Percentiles rank a stretch among this genome's conserved stretches.
Conservation (phyloP, 169 alveolate genomes). For the Eimeria maxima region DNA sequence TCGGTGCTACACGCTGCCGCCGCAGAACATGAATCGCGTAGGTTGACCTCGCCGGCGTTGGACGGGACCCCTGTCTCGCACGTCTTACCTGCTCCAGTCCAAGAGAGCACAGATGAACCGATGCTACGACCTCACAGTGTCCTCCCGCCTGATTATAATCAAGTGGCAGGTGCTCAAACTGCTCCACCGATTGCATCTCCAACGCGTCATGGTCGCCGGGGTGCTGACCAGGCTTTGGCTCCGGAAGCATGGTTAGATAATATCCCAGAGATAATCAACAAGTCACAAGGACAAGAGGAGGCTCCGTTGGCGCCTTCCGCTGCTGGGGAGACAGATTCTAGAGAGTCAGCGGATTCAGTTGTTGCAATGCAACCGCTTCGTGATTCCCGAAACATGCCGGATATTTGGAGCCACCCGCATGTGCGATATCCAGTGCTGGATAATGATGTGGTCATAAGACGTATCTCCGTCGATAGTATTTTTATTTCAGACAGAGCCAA, state of each 20-base stretch:
- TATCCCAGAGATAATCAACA: neutral
- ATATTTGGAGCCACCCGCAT: neutral
- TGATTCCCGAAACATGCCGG: neutral
- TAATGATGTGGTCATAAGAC: neutral
- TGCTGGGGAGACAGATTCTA: neutral
- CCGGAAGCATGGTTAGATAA: neutral
- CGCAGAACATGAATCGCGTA: neutral
- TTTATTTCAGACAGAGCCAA: neutral
- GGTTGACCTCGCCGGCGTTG: neutral
- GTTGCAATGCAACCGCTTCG: neutral
- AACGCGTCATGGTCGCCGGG: too few relatives aligned
- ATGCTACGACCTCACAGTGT: neutral
- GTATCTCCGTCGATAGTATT: neutral
- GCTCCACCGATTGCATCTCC: neutral
- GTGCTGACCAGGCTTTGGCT: neutral
- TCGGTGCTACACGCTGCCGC: neutral
- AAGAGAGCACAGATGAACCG: neutral
- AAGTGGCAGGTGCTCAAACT: neutral
- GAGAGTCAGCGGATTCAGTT: neutral
- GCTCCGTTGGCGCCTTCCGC: neutral
- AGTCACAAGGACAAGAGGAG: neutral
- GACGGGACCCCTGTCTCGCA: neutral
- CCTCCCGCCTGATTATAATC: neutral
- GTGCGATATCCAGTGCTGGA: neutral
- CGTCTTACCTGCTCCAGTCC: neutral